Conservation (phyloP, 225 moss, liverwort and hornwort genomes). For the Rhytidiadelphus loreus region DNA sequence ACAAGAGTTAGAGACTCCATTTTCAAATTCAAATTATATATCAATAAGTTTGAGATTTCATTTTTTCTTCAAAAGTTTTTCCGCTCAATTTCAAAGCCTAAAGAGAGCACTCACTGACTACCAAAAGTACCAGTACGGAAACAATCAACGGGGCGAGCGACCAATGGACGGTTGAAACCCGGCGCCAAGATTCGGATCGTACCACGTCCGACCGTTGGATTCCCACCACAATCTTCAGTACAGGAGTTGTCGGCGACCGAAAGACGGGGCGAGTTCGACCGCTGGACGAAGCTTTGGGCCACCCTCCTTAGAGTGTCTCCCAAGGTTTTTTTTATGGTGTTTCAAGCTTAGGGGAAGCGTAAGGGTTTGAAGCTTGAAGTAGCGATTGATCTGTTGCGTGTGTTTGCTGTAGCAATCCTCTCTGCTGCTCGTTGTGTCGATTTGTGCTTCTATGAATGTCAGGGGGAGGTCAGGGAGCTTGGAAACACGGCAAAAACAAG, state of each 20-base stretch:
- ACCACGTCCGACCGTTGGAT: not conserved
- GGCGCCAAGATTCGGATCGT: not conserved
- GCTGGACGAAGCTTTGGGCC: not conserved
- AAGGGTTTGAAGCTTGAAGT: not conserved
- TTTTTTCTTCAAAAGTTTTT: not conserved
- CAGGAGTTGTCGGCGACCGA: not conserved
- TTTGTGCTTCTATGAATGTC: not conserved
- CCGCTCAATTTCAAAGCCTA: not conserved
- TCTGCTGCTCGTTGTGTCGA: not conserved
- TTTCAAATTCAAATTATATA: not conserved
- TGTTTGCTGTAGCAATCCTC: not conserved
- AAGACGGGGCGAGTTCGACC: not conserved
- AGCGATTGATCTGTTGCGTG: not conserved
- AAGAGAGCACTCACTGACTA: not conserved
- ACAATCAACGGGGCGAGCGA: not conserved
- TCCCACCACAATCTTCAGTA: not conserved
- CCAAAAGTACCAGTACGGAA: not conserved
- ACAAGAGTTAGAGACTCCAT: not conserved
- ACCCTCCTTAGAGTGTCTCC: not conserved
- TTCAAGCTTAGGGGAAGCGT: not conserved
- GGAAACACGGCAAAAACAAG: not conserved
- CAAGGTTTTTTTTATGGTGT: not conserved
- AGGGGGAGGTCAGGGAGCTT: not conserved
- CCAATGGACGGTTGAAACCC: not conserved
- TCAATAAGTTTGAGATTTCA: not conserved